Evolutionary conservation across 352 stramenopile genomes (phyloP).

Genomic region (Phytophthora uliginosa): DNA sequence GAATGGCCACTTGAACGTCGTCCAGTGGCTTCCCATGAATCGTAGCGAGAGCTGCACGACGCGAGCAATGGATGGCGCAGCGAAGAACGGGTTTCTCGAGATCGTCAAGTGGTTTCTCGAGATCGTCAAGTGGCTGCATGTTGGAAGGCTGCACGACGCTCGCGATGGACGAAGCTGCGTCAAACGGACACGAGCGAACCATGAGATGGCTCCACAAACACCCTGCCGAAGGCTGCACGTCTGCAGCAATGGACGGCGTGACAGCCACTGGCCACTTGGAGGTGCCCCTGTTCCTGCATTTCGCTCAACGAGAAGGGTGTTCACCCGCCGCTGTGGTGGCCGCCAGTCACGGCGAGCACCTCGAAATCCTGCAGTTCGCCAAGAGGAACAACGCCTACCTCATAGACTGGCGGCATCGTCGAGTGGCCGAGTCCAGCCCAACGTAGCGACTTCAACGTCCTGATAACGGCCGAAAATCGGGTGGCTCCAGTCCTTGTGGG

Average conservation of each 20-base stretch:
- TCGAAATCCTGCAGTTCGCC: slow-evolving; percentile 27
- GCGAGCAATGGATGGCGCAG: too few relatives aligned
- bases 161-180: too few relatives aligned
- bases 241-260: slow-evolving; percentile 13
- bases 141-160: too few relatives aligned
- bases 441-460: background rate
- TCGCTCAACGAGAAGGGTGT: slow-evolving; percentile 14
- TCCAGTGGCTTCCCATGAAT: too few relatives aligned
- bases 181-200: too few relatives aligned
- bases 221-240: too few relatives aligned
- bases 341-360: slow-evolving; percentile 21
- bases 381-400: background rate
- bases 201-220: too few relatives aligned
- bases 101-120: too few relatives aligned
- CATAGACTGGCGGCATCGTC: slow-evolving; percentile 21
- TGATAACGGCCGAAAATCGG: slow-evolving; percentile 18
- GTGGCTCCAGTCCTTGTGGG: slow-evolving; percentile 26
- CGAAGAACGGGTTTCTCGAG: too few relatives aligned
- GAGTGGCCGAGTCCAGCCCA: background rate
- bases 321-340: slow-evolving; percentile 8
- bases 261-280: slow-evolving; percentile 36
- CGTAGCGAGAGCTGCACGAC: too few relatives aligned
- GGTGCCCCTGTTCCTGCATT: slow-evolving; percentile 39
- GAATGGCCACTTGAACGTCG: too few relatives aligned
- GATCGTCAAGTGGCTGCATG: too few relatives aligned